These are phyloP conservation scores for Echinochloa phyllopogon DNA, from an alignment of 176 grass and related monocot species.

Conservation along the genomic window DNA sequence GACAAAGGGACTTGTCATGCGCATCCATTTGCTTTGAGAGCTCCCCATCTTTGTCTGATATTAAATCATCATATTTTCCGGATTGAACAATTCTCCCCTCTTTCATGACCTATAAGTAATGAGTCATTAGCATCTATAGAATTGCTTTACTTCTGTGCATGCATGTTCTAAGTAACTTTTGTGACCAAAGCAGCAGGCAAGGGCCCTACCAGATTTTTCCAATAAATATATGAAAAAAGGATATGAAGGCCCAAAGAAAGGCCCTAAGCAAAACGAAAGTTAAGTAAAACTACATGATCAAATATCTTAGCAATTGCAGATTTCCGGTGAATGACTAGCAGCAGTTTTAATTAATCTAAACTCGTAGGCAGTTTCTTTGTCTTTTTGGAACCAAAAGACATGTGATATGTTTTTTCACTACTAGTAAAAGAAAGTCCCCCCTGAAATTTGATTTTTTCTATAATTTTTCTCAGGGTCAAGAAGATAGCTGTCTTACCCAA, in stretches of 20 bases:
- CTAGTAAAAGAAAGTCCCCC: not conserved
- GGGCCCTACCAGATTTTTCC: not conserved
- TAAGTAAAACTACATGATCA: not conserved
- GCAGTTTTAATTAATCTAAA: not conserved
- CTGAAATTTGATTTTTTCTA: slow-evolving; percentile 3
- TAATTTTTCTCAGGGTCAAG: not conserved
- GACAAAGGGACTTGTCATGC: slow-evolving; percentile 70
- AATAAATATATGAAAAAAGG: not conserved
- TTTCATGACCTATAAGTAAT: slow-evolving; percentile 70
- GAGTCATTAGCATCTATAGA: slow-evolving; percentile 17
- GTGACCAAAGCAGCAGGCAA: not conserved
- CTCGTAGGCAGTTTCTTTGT: not conserved
- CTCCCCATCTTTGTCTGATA: slow-evolving; percentile 60
- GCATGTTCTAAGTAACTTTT: slow-evolving; percentile 10
- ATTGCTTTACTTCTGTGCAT: not conserved
- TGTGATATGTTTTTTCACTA: slow-evolving; percentile 8
- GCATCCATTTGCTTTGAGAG: slow-evolving; percentile 71
- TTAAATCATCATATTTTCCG: slow-evolving; percentile 79
- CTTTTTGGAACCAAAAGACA: not conserved
- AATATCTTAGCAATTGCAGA: slow-evolving; percentile 1
- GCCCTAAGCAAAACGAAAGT: not conserved
- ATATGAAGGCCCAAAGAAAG: not conserved
- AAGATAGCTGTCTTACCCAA: slow-evolving; percentile 56
- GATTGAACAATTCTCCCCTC: slow-evolving; percentile 86
- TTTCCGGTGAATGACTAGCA: not conserved